phyloP scores from a whole-genome alignment of 225 moss, liverwort and hornwort species.

The Lunularia cruciata region DNA sequence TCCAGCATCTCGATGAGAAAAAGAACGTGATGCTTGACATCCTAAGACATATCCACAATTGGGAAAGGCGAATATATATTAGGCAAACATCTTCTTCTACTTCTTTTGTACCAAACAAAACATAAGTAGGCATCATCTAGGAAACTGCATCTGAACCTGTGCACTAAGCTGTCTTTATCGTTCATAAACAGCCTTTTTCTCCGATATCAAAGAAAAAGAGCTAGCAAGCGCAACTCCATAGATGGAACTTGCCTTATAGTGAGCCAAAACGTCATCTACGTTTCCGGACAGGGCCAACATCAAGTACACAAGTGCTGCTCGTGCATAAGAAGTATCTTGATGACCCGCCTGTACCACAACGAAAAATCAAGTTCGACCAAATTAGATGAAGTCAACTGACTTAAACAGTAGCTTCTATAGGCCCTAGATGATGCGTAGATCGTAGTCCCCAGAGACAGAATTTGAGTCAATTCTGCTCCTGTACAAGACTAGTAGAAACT shows the following conservation, averaged over 20 bases:
- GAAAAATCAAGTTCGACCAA: constrained; percentile 28
- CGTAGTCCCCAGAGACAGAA: too few species aligned
- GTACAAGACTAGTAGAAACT: too few species aligned
- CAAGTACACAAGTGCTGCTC: constrained; percentile 77
- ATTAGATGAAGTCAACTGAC: too few species aligned
- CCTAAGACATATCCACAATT: constrained; percentile 41
- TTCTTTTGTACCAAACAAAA: neutral
- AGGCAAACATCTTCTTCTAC: neutral
- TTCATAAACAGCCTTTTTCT: too few species aligned
- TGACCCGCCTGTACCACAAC: constrained; percentile 78
- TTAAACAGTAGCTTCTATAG: too few species aligned
- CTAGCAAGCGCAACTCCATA: neutral
- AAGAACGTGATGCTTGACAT: constrained; percentile 72
- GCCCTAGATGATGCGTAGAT: too few species aligned
- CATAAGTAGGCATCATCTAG: neutral
- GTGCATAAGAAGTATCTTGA: constrained; percentile 61
- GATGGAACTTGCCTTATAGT: constrained; percentile 63
- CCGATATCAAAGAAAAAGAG: neutral
- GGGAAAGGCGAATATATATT: neutral
- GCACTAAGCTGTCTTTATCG: too few species aligned
- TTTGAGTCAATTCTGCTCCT: too few species aligned
- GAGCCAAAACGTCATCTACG: constrained; percentile 66
- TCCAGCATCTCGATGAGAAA: constrained; percentile 93
- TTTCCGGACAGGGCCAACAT: constrained; percentile 89
- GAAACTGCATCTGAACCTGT: neutral